Percentiles rank a stretch among this genome's conserved stretches.
phyloP scores from a whole-genome alignment of 1,284 basidiomycete species.

The Moesziomyces antarcticus region DNA sequence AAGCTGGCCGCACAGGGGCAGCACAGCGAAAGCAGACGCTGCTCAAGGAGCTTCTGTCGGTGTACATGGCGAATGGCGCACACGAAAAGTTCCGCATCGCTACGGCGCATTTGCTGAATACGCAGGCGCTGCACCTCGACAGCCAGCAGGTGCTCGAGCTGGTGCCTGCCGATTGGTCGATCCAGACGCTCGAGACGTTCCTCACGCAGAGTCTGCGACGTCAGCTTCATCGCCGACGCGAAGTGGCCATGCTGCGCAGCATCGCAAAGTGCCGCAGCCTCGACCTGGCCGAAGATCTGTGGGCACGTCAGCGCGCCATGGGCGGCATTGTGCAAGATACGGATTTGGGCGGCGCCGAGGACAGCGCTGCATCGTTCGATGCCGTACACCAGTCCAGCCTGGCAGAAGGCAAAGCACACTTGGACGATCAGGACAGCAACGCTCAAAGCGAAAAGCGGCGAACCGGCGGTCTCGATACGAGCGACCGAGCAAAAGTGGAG shows the following conservation, averaged over 20 bases:
- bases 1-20: constrained; percentile 6
- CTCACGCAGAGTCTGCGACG: constrained; percentile 49
- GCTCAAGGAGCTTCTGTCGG: constrained; percentile 39
- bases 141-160: constrained; percentile 48
- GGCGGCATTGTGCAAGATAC: constrained; percentile 52
- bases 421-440: no score
- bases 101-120: constrained; percentile 57
- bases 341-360: constrained; percentile 20
- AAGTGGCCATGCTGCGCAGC: constrained; percentile 47
- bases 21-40: constrained; percentile 33
- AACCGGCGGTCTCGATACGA: no score
- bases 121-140: constrained; percentile 52
- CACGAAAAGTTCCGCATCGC: constrained; percentile 48
- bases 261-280: constrained; percentile 52
- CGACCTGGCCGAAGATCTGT: constrained; percentile 49
- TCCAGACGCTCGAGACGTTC: constrained; percentile 54
- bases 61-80: constrained; percentile 48
- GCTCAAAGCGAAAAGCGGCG: no score
- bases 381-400: constrained; percentile 1
- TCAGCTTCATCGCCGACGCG: constrained; percentile 42
- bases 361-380: not conserved
- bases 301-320: constrained; percentile 49
- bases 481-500: not conserved
- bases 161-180: constrained; percentile 55
- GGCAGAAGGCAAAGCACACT: no score